phyloP scores from a whole-genome alignment of 331 rosid genomes.

The Arachis monticola region DNA sequence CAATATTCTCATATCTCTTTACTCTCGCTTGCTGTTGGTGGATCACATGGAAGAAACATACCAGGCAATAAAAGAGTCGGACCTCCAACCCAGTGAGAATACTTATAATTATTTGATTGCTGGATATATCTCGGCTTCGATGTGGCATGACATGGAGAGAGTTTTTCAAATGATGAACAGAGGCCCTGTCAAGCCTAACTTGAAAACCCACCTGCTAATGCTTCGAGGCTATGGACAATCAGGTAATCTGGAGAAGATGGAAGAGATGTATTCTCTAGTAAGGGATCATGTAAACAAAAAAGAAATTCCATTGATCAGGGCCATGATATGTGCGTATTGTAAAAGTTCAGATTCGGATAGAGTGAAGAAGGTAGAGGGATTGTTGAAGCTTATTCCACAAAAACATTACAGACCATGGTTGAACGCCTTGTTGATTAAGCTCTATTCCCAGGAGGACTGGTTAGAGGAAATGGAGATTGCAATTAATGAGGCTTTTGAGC shows the following conservation, averaged over 20 bases:
- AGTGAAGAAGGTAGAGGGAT: constrained; percentile 52
- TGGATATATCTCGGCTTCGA: constrained; percentile 79
- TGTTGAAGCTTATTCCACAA: constrained; percentile 67
- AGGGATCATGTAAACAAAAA: constrained; percentile 48
- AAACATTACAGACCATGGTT: constrained; percentile 76
- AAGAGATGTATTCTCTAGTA: constrained; percentile 55
- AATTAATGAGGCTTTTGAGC: constrained; percentile 76
- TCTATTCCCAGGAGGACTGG: constrained; percentile 66
- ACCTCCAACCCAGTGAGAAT: constrained; percentile 45
- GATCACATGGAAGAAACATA: constrained; percentile 74
- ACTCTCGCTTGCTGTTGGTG: constrained; percentile 67
- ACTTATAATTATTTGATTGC: constrained; percentile 72
- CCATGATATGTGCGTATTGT: constrained; percentile 82
- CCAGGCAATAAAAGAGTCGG: constrained; percentile 52
- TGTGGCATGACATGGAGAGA: constrained; percentile 78
- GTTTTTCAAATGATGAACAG: constrained; percentile 60
- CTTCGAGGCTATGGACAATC: constrained; percentile 84
- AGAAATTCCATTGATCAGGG: constrained; percentile 52
- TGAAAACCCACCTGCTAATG: constrained; percentile 59
- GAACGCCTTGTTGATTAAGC: constrained; percentile 64
- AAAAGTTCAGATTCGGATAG: constrained; percentile 60
- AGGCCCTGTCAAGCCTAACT: constrained; percentile 54
- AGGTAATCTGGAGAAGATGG: constrained; percentile 75
- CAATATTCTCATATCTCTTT: constrained; percentile 71
- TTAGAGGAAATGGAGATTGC: constrained; percentile 73